Evolutionary conservation across 768 basidiomycete species (phyloP).

Genomic region (Galerina marginata): DNA sequence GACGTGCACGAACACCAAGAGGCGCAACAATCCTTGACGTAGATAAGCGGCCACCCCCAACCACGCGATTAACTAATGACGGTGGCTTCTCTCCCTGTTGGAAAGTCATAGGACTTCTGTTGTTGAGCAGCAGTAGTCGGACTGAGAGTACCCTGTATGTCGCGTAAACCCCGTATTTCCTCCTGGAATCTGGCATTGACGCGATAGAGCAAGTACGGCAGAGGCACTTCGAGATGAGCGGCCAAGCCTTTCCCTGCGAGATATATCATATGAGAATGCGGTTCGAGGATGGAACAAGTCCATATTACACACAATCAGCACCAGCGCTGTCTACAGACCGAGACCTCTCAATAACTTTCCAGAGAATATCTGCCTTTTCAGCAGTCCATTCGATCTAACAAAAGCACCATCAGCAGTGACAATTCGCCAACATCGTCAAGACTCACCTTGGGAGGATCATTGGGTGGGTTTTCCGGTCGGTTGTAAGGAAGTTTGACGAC

Average conservation of each 20-base stretch:
- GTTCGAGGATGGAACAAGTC: not conserved
- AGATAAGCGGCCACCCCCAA: conserved; percentile 39
- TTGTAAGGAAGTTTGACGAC: conserved; percentile 82
- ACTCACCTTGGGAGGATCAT: conserved; percentile 74
- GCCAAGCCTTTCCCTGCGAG: conserved; percentile 82
- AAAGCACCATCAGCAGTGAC: conserved; percentile 12
- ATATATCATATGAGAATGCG: not conserved
- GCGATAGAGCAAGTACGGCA: conserved; percentile 85
- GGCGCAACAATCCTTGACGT: conserved; percentile 58
- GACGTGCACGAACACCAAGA: conserved; percentile 69
- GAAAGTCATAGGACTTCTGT: conserved; percentile 27
- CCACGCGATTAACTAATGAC: conserved; percentile 35
- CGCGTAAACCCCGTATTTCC: conserved; percentile 79
- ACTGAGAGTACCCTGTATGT: conserved; percentile 66
- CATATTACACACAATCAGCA: conserved; percentile 71
- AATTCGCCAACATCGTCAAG: conserved; percentile 1
- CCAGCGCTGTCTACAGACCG: conserved; percentile 73
- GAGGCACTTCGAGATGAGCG: conserved; percentile 76
- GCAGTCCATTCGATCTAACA: conserved; percentile 82
- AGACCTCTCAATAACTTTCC: conserved; percentile 86
- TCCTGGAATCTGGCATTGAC: conserved; percentile 86
- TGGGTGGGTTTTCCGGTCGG: conserved; percentile 69
- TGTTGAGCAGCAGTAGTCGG: conserved; percentile 42
- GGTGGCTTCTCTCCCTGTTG: conserved; percentile 36
- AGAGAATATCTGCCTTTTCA: conserved; percentile 84